phyloP scores from a whole-genome alignment of 1,284 basidiomycete species.

The Amylostereum chailletii region DNA sequence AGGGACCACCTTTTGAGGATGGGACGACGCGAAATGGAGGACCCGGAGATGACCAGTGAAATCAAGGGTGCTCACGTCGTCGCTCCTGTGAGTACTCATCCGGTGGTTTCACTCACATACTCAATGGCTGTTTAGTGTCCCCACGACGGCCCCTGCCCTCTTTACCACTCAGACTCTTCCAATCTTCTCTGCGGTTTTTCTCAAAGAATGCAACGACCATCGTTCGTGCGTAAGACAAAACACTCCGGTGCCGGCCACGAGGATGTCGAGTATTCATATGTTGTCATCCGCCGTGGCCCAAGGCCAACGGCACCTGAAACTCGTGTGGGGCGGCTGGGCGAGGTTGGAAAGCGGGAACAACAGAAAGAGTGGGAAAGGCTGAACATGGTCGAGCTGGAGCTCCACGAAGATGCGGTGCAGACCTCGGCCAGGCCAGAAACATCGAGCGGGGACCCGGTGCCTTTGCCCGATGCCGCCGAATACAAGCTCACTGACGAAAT shows the following conservation, averaged over 20 bases:
- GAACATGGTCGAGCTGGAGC: conserved; percentile 31
- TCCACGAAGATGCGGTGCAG: conserved; percentile 30
- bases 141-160: conserved; percentile 83
- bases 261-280: conserved; percentile 84
- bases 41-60: conserved; percentile 27
- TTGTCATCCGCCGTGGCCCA: conserved; percentile 76
- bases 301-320: conserved; percentile 41
- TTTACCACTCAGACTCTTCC: conserved; percentile 42
- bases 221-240: conserved; percentile 82
- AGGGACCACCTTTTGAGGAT: conserved; percentile 69
- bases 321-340: conserved; percentile 58
- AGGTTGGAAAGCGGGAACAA: conserved; percentile 36
- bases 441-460: no score
- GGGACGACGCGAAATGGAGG: conserved; percentile 50
- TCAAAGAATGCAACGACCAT: conserved; percentile 81
- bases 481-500: conserved; percentile 25
- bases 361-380: conserved; percentile 27
- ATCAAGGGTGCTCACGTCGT: conserved; percentile 68
- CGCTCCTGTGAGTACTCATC: conserved; percentile 54
- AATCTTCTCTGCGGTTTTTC: conserved; percentile 74
- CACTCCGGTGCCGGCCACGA: conserved; percentile 80
- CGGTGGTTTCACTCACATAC: conserved; percentile 11
- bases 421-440: neutral
- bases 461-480: neutral
- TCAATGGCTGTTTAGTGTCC: conserved; percentile 58